Conservation (phyloP, 192 early-diverging fungal species). For the Coemansia sp. region DNA sequence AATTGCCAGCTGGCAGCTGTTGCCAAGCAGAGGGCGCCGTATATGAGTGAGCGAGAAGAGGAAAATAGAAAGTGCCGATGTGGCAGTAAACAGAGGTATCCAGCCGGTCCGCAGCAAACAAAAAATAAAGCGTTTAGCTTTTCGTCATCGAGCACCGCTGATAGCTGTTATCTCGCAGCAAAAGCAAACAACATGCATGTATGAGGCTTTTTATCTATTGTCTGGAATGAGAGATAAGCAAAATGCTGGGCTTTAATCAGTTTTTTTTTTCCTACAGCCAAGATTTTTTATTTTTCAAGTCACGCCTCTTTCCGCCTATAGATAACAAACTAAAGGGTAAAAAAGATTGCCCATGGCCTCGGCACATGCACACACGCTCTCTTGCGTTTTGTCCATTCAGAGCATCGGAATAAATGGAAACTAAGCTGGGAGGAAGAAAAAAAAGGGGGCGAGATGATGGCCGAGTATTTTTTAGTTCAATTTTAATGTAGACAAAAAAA, state of each 20-base stretch:
- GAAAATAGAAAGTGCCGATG: neutral
- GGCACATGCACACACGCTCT: neutral
- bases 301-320: slow-evolving; percentile 1
- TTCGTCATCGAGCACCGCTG: neutral
- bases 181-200: neutral
- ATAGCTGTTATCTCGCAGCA: neutral
- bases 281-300: neutral
- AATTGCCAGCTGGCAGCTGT: too few species aligned
- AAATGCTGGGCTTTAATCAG: neutral
- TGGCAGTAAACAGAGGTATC: neutral
- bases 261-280: neutral
- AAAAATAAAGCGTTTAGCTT: neutral
- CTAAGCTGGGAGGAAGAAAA: neutral
- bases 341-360: slow-evolving; percentile 4
- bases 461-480: too few species aligned
- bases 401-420: neutral
- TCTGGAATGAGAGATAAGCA: neutral
- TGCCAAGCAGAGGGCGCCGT: too few species aligned
- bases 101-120: neutral
- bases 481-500: neutral
- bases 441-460: too few species aligned
- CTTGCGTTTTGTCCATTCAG: too few species aligned
- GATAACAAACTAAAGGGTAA: neutral
- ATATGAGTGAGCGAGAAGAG: too few species aligned
- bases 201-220: neutral